Evolutionary conservation across 163 green algal species (phyloP).

Genomic region (Chloroidium sp.): DNA sequence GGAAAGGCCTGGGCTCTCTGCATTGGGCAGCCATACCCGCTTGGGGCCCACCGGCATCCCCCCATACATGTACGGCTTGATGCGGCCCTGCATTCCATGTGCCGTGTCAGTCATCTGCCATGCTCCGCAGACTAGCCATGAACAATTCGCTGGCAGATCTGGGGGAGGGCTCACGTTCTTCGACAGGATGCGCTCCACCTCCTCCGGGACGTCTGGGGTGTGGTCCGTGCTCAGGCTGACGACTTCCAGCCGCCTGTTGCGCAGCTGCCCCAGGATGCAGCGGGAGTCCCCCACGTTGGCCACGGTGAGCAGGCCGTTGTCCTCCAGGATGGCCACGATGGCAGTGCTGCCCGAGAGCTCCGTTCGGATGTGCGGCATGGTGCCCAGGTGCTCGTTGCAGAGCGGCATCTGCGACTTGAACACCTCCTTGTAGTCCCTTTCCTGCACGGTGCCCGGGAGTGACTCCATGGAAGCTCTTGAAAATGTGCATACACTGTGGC

Average conservation of each 20-base stretch:
- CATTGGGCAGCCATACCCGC: conserved; percentile 30
- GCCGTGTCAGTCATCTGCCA: not conserved
- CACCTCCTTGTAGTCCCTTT: not conserved
- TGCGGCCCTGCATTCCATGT: conserved; percentile 27
- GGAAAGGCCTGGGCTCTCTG: conserved; percentile 35
- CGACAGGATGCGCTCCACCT: conserved; percentile 22
- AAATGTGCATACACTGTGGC: no score
- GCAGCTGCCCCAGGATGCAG: conserved; percentile 10
- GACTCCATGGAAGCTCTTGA: no score
- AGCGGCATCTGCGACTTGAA: conserved; percentile 14
- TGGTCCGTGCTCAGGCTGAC: conserved; percentile 30
- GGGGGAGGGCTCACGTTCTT: conserved; percentile 15
- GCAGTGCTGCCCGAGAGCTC: conserved; percentile 29
- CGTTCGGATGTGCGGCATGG: conserved; percentile 8
- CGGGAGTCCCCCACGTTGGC: conserved; percentile 36
- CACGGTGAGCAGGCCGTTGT: conserved; percentile 6
- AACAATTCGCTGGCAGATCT: no score
- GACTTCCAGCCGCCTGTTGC: conserved; percentile 9
- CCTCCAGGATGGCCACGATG: conserved; percentile 21
- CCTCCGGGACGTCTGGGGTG: conserved; percentile 17
- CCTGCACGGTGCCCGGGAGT: not conserved
- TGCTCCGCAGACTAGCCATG: not conserved
- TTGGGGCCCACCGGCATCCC: conserved; percentile 28
- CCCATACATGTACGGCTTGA: conserved; percentile 28
- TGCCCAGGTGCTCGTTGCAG: conserved; percentile 19